Base-by-base conservation (phyloP, 495 filamentous ascomycete genomes). In the Neurospora hispaniola region DNA sequence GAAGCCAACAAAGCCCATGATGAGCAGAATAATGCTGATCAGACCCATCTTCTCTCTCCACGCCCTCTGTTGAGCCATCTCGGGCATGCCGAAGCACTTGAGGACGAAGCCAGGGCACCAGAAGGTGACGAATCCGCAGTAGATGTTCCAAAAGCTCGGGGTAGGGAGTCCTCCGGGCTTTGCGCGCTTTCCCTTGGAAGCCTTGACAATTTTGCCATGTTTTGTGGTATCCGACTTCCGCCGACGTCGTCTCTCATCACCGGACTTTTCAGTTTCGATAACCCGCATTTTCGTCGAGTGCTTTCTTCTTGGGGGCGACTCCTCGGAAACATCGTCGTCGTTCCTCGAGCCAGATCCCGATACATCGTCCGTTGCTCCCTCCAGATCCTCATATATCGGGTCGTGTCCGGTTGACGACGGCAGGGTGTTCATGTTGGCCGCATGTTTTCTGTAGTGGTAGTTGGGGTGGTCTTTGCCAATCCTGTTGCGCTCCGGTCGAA, bases 11-110 rank as follows among this genome's bases (percentile, higher is more conserved):
- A 96, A 90, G 12, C 88, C 88, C 79, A 92, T 94, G 78, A 98
- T 94, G 72, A 93, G 80, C 23, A 97, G 76, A 78, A 99, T 98
- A 77, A 98, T 88, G 83, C 93, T 96, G 79, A 98, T 92, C 71
- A 99, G 84, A 7, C 96, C 96, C 86, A 99, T 97, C 87, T 99
- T 99, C 81, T 99, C 96, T 72, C 96, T 90, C 96, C 96, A 99
- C 20, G 96, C 96, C 75, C 93, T 88, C 74, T 94, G 92, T 80
- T 98, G 94, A 20, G 89, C 93, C 81, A 92, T 96, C 68, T 91
- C 83, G n/a, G 91, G 88, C 86, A 93, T 97, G 43, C 94, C 94
- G 77, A 93, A 93, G 79, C 94, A 97, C 70, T 84, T 86, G 46
- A 99, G 83, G 18, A 97, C 81, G 71, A 93, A 91, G 77, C 94